Conservation (phyloP, 305 asterid genomes). For the Fraxinus sp. region DNA sequence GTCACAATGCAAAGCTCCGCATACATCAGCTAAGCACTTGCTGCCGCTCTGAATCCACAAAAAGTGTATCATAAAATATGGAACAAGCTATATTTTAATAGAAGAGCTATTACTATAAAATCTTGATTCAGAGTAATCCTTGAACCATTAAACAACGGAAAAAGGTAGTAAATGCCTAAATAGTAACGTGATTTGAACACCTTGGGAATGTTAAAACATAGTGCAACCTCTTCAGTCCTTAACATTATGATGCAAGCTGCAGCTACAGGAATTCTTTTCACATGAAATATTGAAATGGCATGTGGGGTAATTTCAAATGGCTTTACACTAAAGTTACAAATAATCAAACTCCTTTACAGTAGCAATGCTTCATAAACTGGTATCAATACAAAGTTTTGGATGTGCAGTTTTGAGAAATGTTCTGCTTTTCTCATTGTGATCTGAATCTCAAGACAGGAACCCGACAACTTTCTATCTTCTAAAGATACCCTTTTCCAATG, state of each 20-base stretch:
- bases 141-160: not conserved
- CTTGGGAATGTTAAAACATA: not conserved
- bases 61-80: slow-evolving; percentile 14
- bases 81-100: not conserved
- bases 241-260: slow-evolving; percentile 1
- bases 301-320: not conserved
- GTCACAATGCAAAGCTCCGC: slow-evolving; percentile 96
- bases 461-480: not conserved
- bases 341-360: not conserved
- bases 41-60: slow-evolving; percentile 55
- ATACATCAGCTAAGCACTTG: slow-evolving; percentile 90
- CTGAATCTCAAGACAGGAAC: not conserved
- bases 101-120: not conserved
- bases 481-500: not conserved
- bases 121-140: not conserved
- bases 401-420: not conserved
- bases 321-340: not conserved
- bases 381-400: not conserved
- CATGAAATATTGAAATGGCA: not conserved
- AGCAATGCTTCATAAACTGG: not conserved
- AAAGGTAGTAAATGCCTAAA: not conserved
- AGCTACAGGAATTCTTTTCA: not conserved
- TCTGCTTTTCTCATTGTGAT: not conserved
- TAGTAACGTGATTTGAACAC: not conserved
- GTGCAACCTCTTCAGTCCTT: not conserved